Percentiles rank a stretch among this genome's conserved stretches.
Conservation (phyloP, 2,329 filamentous ascomycete genomes). For the Elsinoe fawcettii region DNA sequence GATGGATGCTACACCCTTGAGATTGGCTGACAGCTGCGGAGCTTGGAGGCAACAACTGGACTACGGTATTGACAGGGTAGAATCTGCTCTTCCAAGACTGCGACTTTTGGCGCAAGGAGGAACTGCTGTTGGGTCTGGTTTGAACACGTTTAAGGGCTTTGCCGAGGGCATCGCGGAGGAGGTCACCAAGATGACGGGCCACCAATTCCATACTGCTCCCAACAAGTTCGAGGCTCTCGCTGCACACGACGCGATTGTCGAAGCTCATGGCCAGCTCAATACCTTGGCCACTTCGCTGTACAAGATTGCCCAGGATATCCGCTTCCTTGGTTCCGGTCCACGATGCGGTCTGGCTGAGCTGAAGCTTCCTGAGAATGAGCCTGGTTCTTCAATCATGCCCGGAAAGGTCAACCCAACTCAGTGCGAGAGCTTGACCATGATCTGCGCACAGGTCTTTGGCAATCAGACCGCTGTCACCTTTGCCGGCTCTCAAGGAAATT, state of each 20-base stretch:
- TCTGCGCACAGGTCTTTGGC: conserved; percentile 95
- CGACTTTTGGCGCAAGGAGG: conserved; percentile 87
- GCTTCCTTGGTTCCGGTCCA: conserved; percentile 91
- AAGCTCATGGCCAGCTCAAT: conserved; percentile 89
- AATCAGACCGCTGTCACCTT: conserved; percentile 92
- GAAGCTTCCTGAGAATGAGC: conserved; percentile 92
- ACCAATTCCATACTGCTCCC: conserved; percentile 87
- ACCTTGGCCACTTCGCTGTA: conserved; percentile 83
- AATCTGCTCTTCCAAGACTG: conserved; percentile 74
- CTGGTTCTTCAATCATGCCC: conserved; percentile 96
- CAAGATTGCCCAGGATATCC: conserved; percentile 97
- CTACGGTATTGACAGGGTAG: conserved; percentile 77
- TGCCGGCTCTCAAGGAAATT: conserved; percentile 94
- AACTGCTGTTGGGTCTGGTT: conserved; percentile 91
- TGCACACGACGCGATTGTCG: conserved; percentile 90
- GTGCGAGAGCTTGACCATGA: conserved; percentile 95
- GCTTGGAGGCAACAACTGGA: conserved; percentile 94
- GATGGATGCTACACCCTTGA: conserved; percentile 93
- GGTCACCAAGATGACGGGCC: conserved; percentile 86
- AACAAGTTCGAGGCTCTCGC: conserved; percentile 99
- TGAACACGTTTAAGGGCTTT: conserved; percentile 96
- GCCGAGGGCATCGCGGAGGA: conserved; percentile 87
- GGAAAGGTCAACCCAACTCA: conserved; percentile 99
- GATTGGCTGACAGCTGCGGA: conserved; percentile 93
- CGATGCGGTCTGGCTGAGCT: conserved; percentile 94